These are phyloP conservation scores for Hymenochaete sp. DNA, from an alignment of 1,284 basidiomycete species.

Conservation along the genomic window DNA sequence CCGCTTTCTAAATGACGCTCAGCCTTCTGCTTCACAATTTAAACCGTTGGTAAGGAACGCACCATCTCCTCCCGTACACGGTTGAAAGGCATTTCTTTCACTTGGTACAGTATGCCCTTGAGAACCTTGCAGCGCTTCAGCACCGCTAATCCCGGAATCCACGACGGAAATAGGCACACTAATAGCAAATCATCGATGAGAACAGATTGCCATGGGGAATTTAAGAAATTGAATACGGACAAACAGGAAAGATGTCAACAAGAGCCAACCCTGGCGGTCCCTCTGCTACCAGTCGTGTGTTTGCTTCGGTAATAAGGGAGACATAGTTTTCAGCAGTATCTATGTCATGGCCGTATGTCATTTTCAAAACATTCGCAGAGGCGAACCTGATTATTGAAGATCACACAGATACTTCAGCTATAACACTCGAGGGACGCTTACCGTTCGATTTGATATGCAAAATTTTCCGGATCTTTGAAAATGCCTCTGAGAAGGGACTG, in stretches of 20 bases:
- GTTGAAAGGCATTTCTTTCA: too few relatives aligned
- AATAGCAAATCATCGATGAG: too few relatives aligned
- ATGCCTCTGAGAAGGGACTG: constrained; percentile 26
- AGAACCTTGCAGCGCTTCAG: too few relatives aligned
- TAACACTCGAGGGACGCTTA: constrained; percentile 16
- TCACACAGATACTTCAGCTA: background rate
- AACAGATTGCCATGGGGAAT: background rate
- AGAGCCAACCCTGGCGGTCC: constrained; percentile 20
- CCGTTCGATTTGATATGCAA: constrained; percentile 25
- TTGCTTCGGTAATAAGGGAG: constrained; percentile 21
- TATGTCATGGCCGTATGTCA: constrained; percentile 12
- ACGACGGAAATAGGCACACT: constrained; percentile 22
- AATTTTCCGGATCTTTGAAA: constrained; percentile 23
- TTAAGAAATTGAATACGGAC: constrained; percentile 11
- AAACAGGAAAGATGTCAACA: constrained; percentile 23
- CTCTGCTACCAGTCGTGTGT: background rate
- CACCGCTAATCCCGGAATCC: constrained; percentile 25
- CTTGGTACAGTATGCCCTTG: too few relatives aligned
- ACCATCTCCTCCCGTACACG: background rate
- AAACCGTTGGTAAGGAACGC: constrained; percentile 2
- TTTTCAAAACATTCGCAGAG: constrained; percentile 6
- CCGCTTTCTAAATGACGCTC: constrained; percentile 4
- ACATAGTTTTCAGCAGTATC: constrained; percentile 26
- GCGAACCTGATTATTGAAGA: constrained; percentile 2
- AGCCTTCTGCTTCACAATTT: constrained; percentile 2